Percentiles rank a stretch among this genome's conserved stretches.
Conservation (phyloP, 2,329 filamentous ascomycete species). For the Acarospora socialis region DNA sequence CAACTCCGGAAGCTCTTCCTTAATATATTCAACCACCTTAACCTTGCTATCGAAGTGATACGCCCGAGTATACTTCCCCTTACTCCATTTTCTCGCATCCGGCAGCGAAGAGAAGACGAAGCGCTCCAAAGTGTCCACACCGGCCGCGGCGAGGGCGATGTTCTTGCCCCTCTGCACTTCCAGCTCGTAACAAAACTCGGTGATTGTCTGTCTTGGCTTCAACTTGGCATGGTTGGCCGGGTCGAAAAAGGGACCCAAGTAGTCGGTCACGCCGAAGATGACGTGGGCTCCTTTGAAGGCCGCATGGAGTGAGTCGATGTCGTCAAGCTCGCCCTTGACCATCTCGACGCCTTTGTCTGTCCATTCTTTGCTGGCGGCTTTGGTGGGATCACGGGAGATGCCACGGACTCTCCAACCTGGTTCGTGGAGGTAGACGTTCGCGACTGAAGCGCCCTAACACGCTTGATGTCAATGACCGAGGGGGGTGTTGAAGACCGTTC, state of each 20-base stretch:
- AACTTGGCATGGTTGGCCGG: slow-evolving; percentile 12
- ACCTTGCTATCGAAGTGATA: slow-evolving; percentile 32
- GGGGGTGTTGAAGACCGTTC: no score
- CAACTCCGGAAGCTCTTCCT: slow-evolving; percentile 17
- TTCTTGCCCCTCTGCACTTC: slow-evolving; percentile 26
- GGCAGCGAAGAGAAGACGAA: slow-evolving; percentile 27
- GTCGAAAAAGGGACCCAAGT: slow-evolving; percentile 15
- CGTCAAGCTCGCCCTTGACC: slow-evolving; percentile 22
- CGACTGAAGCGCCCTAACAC: slow-evolving; percentile 14
- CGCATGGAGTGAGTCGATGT: slow-evolving; percentile 18
- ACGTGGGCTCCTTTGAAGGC: slow-evolving; percentile 25
- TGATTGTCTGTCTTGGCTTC: slow-evolving; percentile 12
- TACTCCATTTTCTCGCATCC: slow-evolving; percentile 24
- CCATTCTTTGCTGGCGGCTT: slow-evolving; percentile 21
- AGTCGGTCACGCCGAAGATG: slow-evolving; percentile 28
- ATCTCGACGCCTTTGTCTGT: slow-evolving; percentile 24
- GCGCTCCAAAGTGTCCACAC: slow-evolving; percentile 21
- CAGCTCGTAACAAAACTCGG: slow-evolving; percentile 17
- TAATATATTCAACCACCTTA: slow-evolving; percentile 15
- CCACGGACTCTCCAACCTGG: slow-evolving; percentile 12
- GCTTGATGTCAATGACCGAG: no score
- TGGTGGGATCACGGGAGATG: slow-evolving; percentile 30
- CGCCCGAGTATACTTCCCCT: slow-evolving; percentile 28
- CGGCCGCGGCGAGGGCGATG: slow-evolving; percentile 24
- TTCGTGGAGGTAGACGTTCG: slow-evolving; percentile 11